Percentiles rank a stretch among this genome's conserved stretches.
phyloP scores from a whole-genome alignment of 768 basidiomycete genomes.

The Leccinum olivaceopallidum region DNA sequence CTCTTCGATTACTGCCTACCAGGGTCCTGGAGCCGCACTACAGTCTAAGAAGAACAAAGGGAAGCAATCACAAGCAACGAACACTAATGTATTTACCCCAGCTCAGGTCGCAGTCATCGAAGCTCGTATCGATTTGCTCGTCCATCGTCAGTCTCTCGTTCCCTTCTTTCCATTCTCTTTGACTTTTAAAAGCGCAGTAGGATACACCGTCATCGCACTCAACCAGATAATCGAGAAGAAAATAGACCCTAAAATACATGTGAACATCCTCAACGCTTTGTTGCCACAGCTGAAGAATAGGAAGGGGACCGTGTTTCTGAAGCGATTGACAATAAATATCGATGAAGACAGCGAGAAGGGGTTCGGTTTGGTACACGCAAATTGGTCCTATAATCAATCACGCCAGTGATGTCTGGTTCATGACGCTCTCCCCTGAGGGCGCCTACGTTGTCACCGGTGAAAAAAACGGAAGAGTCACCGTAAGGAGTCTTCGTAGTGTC shows the following conservation, averaged over 20 bases:
- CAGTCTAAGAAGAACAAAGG: slow-evolving; percentile 32
- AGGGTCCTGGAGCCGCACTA: slow-evolving; percentile 7
- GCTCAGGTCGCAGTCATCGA: slow-evolving; percentile 62
- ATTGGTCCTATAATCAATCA: too few relatives aligned
- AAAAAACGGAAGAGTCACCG: too few relatives aligned
- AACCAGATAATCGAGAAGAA: slow-evolving; percentile 71
- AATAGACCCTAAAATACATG: slow-evolving; percentile 69
- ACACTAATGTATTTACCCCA: slow-evolving; percentile 42
- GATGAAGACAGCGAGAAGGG: slow-evolving; percentile 87
- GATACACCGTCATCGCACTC: slow-evolving; percentile 80
- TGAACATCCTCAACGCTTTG: slow-evolving; percentile 61
- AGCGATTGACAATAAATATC: slow-evolving; percentile 76
- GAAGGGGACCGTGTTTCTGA: slow-evolving; percentile 63
- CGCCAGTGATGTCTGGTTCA: too few relatives aligned
- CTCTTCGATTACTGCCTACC: slow-evolving; percentile 50
- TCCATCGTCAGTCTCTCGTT: slow-evolving; percentile 58
- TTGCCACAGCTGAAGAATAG: slow-evolving; percentile 61
- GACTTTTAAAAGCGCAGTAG: slow-evolving; percentile 52
- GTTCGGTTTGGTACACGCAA: slow-evolving; percentile 68
- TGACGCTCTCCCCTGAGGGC: too few relatives aligned
- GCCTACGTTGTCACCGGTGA: too few relatives aligned
- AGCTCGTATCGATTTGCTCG: slow-evolving; percentile 62
- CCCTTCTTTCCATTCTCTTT: not conserved
- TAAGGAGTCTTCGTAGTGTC: too few relatives aligned
- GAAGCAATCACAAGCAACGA: slow-evolving; percentile 32